Evolutionary conservation across 768 basidiomycete genomes (phyloP).

Genomic region (Hydnomerulius pinastri): DNA sequence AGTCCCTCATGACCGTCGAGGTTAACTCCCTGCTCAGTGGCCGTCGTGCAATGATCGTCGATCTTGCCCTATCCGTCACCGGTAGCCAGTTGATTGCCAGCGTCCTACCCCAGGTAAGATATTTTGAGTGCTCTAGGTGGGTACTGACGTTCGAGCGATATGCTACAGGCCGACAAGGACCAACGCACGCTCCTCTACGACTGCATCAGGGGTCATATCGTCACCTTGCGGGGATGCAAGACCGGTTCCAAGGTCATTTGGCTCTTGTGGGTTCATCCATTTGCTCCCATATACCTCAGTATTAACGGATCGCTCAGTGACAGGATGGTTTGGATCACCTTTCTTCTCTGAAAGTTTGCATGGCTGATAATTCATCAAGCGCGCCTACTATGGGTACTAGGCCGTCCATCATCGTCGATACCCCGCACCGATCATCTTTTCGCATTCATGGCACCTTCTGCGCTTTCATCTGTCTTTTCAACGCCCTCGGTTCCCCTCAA

Average conservation of each 20-base stretch:
- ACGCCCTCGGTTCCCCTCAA: slow-evolving; percentile 13
- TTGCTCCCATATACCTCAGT: not conserved
- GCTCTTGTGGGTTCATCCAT: slow-evolving; percentile 58
- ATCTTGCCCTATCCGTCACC: slow-evolving; percentile 79
- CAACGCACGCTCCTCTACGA: slow-evolving; percentile 82
- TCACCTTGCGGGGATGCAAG: slow-evolving; percentile 88
- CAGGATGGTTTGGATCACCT: slow-evolving; percentile 47
- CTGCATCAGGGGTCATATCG: slow-evolving; percentile 84
- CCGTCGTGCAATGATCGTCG: slow-evolving; percentile 83
- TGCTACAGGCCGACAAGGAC: slow-evolving; percentile 75
- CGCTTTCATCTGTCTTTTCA: slow-evolving; percentile 23
- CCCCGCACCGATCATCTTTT: slow-evolving; percentile 25
- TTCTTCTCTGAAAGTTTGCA: slow-evolving; percentile 2
- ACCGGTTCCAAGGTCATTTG: slow-evolving; percentile 91
- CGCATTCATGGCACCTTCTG: slow-evolving; percentile 29
- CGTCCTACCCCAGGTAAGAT: slow-evolving; percentile 70
- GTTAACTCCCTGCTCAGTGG: slow-evolving; percentile 42
- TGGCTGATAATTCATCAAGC: slow-evolving; percentile 37
- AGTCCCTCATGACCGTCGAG: not conserved
- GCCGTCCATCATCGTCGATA: slow-evolving; percentile 4
- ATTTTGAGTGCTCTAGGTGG: not conserved
- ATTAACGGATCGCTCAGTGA: slow-evolving; percentile 41
- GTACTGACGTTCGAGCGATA: slow-evolving; percentile 10
- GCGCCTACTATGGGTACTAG: slow-evolving; percentile 66
- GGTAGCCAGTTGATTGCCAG: slow-evolving; percentile 86